phyloP scores from a whole-genome alignment of 257 asterid species.

The Fraxinus excelsior region DNA sequence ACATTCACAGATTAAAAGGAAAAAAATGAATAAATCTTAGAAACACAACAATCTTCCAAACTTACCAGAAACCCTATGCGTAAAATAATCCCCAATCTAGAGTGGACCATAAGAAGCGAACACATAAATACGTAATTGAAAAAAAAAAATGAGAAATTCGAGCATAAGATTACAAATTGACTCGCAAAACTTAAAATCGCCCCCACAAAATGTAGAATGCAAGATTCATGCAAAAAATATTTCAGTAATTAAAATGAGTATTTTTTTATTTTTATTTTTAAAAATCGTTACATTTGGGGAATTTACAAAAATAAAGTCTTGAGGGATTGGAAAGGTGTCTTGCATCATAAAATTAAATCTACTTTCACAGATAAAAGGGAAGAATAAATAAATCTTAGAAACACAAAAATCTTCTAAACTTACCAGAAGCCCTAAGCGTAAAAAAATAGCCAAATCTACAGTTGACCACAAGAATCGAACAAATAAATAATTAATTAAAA shows the following conservation, averaged over 20 bases:
- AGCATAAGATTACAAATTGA: constrained; percentile 1
- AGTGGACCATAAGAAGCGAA: neutral
- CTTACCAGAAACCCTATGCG: no score
- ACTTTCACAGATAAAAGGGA: constrained; percentile 13
- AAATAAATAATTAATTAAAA: neutral
- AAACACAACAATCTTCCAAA: no score
- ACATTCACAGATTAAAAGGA: constrained; percentile 12
- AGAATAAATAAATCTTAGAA: neutral
- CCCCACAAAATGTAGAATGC: neutral
- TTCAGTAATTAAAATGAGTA: neutral
- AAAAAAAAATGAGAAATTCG: neutral
- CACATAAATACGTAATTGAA: constrained; percentile 2
- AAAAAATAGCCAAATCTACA: constrained; percentile 16
- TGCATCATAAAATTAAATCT: constrained; percentile 8
- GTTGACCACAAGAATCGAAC: neutral
- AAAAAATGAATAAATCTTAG: neutral
- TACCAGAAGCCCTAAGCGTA: constrained; percentile 13
- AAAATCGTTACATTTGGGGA: neutral
- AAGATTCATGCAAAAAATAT: constrained; percentile 15
- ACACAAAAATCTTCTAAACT: constrained; percentile 3
- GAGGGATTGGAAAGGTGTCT: neutral
- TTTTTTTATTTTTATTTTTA: neutral
- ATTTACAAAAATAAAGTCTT: neutral
- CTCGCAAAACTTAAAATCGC: constrained; percentile 8
- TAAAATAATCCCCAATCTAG: constrained; percentile 8